phyloP scores from a whole-genome alignment of 768 basidiomycete genomes.

The Hysterangium stoloniferum region DNA sequence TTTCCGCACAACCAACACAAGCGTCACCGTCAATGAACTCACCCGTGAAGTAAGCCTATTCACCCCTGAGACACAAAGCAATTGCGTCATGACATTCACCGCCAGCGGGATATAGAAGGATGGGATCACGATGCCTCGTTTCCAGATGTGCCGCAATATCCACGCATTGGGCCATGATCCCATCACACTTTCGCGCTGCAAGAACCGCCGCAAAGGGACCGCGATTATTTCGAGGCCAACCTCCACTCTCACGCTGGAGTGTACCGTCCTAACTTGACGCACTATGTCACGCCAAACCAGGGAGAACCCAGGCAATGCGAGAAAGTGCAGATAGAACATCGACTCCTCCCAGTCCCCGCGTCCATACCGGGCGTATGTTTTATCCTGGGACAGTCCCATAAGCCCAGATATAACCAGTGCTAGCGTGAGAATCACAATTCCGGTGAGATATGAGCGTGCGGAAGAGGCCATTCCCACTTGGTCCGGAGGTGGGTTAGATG shows the following conservation, averaged over 20 bases:
- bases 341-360: conserved; percentile 69
- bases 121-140: conserved; percentile 39
- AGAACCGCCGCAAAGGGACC: neutral
- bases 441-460: conserved; percentile 48
- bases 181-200: neutral
- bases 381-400: conserved; percentile 80
- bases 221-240: conserved; percentile 11
- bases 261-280: conserved; percentile 37
- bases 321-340: conserved; percentile 86
- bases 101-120: conserved; percentile 52
- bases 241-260: conserved; percentile 29
- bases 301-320: conserved; percentile 71
- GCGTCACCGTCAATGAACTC: conserved; percentile 66
- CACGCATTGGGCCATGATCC: neutral
- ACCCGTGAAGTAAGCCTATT: conserved; percentile 77
- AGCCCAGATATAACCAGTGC: conserved; percentile 77
- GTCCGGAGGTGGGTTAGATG: conserved; percentile 29
- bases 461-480: conserved; percentile 14
- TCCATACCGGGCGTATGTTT: conserved; percentile 53
- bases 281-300: conserved; percentile 47
- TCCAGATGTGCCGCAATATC: neutral
- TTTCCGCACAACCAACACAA: conserved; percentile 75
- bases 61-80: conserved; percentile 81
- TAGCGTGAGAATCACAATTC: conserved; percentile 63
- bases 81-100: conserved; percentile 76